Evolutionary conservation across 306 rosid species (phyloP), one percentile per base, ranked within the genome.

Genomic region (Begonia peltatifolia): DNA sequence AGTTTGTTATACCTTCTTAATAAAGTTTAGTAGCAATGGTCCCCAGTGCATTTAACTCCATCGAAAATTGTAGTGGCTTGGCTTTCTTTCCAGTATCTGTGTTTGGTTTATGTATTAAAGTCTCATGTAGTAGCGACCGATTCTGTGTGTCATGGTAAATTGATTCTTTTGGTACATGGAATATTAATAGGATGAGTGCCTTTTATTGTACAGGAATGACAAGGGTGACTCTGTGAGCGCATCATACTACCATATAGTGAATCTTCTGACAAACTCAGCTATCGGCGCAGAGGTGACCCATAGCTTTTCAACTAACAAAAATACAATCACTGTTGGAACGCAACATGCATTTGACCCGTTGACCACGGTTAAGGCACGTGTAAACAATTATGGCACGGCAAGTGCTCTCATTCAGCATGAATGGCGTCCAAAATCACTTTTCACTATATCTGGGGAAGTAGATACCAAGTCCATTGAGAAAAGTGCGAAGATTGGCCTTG

Each of bases 361-460:
- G 72, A 87, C 96, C 66, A 55, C 83, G 0, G 56, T 71, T 52
- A 87, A 87, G 65, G 86, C 82, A 20, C 81, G 94, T 0, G 70
- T 79, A 55, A 87, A 84, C 85, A 79, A 87, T 68, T 36, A 42
- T 1, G 96, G 96, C 55, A 76, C 63, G 72, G 87, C 72, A 22
- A 84, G 48, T 9, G 94, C 94, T 42, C 94, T 87, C 46, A 71
- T 87, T 70, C 96, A 84, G 86, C 94, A 87, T 0, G 87, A 87
- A 73, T 87, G 96, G 96, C 96, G 96, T 15, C 87, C 96, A 50
- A 87, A 69, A 13, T 87, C 96, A 12, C 71, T 76, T 57, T 71
- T 87, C 80, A 84, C 96, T 56, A 23, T 87, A 65, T 79, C 94
- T n/a, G 96, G 92, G 14, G 96, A 87, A 78, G 92, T 87, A 17